Base-by-base conservation (phyloP, 164 flowering plant genomes). In the Stephania cephalantha region DNA sequence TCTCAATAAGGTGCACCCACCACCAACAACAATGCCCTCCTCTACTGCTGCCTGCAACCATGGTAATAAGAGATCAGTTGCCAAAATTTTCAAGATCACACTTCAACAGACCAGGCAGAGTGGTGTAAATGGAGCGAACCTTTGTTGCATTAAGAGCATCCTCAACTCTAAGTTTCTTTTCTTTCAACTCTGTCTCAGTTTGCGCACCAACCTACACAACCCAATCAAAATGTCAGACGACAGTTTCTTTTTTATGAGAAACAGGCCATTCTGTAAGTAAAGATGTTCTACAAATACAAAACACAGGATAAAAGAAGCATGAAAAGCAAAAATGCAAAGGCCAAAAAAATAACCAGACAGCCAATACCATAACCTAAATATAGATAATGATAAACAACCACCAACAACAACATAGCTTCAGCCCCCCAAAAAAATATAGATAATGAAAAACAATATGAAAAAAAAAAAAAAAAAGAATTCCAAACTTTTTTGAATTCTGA, bases 91-190 rank as follows among this genome's bases (percentile, higher is more conserved):
- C 65, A 58, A 58, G n/a, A 10, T 7, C n/a, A 58, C n/a, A 58
- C 17, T 29, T 22, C 8, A 7, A 66, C 25, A 15, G 15, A 31
- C 10, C 17, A 12, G 46, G 30, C 15, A 58, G 65, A 58, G 6
- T 58, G n/a, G n/a, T 17, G 46, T 6, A 45, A 52, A 1, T 46
- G 9, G 65, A 53, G 63, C 18, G 22, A 82, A 90, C 99, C 98
- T 93, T 95, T 31, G 99, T 93, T 44, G 99, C 99, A 82, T 95
- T 95, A 53, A 93, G 93, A 74, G 99, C 99, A 87, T 95, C 99
- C 81, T 95, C 99, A 44, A 95, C 99, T 80, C 99, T 90, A 83
- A 95, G 77, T 73, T 95, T 91, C 91, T 95, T 93, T 71, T 93
- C 99, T 79, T 93, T 95, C 65, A 95, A 83, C 81, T 95, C 99